Conservation (phyloP, 257 asterid genomes). For the Lantana camara region DNA sequence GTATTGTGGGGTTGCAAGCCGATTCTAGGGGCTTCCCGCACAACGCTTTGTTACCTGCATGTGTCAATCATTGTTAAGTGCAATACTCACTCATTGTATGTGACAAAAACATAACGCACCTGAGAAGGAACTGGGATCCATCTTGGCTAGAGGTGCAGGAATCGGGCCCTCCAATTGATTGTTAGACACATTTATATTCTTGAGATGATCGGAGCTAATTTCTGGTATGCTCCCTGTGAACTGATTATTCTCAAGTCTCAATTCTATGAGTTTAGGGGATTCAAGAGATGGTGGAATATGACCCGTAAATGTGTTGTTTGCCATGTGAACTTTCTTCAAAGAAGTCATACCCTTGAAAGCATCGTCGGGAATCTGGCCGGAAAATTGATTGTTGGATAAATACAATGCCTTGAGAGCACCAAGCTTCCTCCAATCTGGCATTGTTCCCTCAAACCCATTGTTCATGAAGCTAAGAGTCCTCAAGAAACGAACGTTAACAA, state of each 20-base stretch:
- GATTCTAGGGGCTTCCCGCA: conserved; percentile 68
- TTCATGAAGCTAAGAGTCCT: conserved; percentile 75
- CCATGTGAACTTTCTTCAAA: conserved; percentile 68
- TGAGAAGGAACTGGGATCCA: conserved; percentile 61
- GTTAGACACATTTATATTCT: conserved; percentile 60
- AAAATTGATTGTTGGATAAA: conserved; percentile 66
- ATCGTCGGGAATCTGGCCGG: conserved; percentile 63
- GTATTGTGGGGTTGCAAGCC: conserved; percentile 45
- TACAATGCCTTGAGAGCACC: conserved; percentile 71
- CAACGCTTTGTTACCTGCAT: conserved; percentile 67
- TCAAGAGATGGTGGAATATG: conserved; percentile 66
- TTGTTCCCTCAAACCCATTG: conserved; percentile 67
- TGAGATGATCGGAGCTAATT: conserved; percentile 43
- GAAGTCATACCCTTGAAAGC: conserved; percentile 72
- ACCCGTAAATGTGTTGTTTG: conserved; percentile 64
- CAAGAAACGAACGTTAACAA: conserved; percentile 44
- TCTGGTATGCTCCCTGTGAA: conserved; percentile 68
- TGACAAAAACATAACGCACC: conserved; percentile 49
- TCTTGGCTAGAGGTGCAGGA: conserved; percentile 45
- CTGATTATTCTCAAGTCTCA: conserved; percentile 69
- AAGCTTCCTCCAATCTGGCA: conserved; percentile 90
- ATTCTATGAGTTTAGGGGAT: conserved; percentile 58
- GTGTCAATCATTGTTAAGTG: too few species aligned
- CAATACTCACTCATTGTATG: too few species aligned
- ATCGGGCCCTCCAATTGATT: conserved; percentile 78